phyloP scores from a whole-genome alignment of 2,329 filamentous ascomycete species.

The Aureobasidium uvarum region DNA sequence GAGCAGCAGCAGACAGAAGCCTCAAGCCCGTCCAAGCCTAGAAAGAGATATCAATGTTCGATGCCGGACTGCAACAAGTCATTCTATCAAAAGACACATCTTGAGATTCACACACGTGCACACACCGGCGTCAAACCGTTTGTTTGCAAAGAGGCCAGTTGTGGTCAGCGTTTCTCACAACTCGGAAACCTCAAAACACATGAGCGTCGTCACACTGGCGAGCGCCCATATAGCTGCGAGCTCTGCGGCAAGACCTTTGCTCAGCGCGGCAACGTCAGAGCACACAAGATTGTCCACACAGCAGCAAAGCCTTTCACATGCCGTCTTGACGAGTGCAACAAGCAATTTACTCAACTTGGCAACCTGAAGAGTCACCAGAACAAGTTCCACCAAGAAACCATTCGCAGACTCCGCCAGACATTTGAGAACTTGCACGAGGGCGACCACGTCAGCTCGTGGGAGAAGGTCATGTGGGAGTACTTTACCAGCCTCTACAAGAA shows the following conservation, averaged over 20 bases:
- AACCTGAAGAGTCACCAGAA: constrained; percentile 97
- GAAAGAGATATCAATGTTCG: constrained; percentile 71
- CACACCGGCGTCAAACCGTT: constrained; percentile 92
- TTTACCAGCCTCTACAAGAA: constrained; percentile 92
- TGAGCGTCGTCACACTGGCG: constrained; percentile 80
- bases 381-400: constrained; percentile 78
- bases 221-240: constrained; percentile 78
- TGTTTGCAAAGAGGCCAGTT: constrained; percentile 69
- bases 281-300: constrained; percentile 78
- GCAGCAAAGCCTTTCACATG: constrained; percentile 77
- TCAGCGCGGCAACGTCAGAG: constrained; percentile 79
- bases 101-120: constrained; percentile 82
- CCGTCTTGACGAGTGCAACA: constrained; percentile 77
- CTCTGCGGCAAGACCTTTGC: constrained; percentile 80
- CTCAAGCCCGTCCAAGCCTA: constrained; percentile 37
- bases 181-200: constrained; percentile 92
- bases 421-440: constrained; percentile 64
- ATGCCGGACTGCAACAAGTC: constrained; percentile 73
- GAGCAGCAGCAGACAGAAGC: neutral
- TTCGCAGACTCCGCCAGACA: constrained; percentile 66
- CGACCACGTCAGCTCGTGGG: constrained; percentile 63
- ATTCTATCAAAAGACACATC: constrained; percentile 88
- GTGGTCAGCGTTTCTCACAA: constrained; percentile 81
- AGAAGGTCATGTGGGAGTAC: constrained; percentile 79
- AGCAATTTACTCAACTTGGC: constrained; percentile 84